Conservation (phyloP, 2,329 filamentous ascomycete species). For the Neurospora crassa region DNA sequence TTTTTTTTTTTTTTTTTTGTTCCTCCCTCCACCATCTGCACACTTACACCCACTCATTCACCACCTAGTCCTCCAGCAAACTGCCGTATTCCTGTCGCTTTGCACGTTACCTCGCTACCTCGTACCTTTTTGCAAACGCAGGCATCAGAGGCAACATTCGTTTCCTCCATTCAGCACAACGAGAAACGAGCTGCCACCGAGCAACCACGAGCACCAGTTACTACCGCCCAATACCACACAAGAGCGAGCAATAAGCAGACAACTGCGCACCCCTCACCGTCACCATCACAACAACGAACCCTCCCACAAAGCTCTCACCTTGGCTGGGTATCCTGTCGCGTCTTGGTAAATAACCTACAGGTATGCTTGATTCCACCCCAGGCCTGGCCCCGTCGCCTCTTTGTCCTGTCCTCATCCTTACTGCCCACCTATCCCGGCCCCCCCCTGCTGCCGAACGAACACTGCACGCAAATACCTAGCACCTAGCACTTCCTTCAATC, state of each 20-base stretch:
- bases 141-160: neutral
- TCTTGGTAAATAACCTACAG: neutral
- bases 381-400: neutral
- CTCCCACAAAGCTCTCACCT: neutral
- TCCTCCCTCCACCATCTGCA: neutral
- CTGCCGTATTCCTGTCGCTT: neutral
- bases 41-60: neutral
- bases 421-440: neutral
- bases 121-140: neutral
- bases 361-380: neutral
- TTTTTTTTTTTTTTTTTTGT: conserved; percentile 12
- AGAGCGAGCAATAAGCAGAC: neutral
- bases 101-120: neutral
- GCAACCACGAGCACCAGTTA: neutral
- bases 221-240: neutral
- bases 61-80: neutral
- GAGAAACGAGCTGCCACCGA: neutral
- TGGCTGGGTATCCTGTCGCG: neutral
- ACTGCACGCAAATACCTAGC: neutral
- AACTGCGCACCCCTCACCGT: neutral
- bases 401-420: neutral
- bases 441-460: neutral
- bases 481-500: neutral
- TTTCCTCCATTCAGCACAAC: neutral
- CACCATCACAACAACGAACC: neutral